A percentile compares a stretch with the other conserved stretches of the same genome.
phyloP scores from a whole-genome alignment of 176 grass and related monocot species.

The Hordeum vulgare region MorexV3_pseudomolecules_assembly NC_058522.1:502065753-502066252 shows the following conservation, averaged over 20 bases:
- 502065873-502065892: background rate
- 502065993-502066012: background rate
- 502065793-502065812: background rate
- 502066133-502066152: too few relatives aligned
- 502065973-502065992: constrained; percentile 9
- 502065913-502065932: background rate
- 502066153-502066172: too few relatives aligned
- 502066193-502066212: too few relatives aligned
- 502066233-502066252: too few relatives aligned
- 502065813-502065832: constrained; percentile 12
- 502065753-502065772: constrained; percentile 30
- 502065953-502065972: background rate
- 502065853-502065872: background rate
- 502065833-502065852: constrained; percentile 40
- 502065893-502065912: constrained; percentile 24
- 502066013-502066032: background rate
- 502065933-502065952: background rate
- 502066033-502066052: constrained; percentile 1
- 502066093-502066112: too few relatives aligned
- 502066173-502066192: too few relatives aligned
- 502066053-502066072: background rate
- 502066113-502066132: too few relatives aligned
- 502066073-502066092: background rate
- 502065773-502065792: constrained; percentile 17
- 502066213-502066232: too few relatives aligned